Conservation (phyloP, 2,329 filamentous ascomycete genomes). For the Clarireedia monteithiana region DNA sequence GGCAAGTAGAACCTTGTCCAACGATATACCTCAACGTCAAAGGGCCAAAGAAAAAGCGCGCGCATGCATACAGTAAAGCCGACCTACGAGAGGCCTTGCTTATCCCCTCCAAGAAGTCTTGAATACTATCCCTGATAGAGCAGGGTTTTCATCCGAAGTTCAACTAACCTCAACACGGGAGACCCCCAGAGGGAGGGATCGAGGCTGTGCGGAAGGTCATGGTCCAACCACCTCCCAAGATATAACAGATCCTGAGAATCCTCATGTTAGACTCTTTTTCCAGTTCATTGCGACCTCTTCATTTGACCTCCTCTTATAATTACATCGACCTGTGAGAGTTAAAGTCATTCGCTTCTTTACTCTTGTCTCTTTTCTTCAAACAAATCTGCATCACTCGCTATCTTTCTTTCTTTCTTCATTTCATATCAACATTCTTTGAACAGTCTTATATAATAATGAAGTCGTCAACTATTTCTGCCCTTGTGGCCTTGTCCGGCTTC, state of each 20-base stretch:
- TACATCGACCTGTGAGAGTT: conserved; percentile 23
- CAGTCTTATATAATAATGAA: conserved; percentile 33
- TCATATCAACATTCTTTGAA: conserved; percentile 18
- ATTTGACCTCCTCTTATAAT: conserved; percentile 8
- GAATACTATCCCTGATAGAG: not conserved
- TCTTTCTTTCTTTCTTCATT: conserved; percentile 15
- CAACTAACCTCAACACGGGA: conserved; percentile 1
- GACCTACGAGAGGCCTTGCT: conserved; percentile 1
- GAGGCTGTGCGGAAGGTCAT: conserved; percentile 9
- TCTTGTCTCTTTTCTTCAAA: conserved; percentile 29
- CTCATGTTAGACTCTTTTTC: not conserved
- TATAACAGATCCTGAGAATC: conserved; percentile 13
- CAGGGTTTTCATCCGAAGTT: conserved; percentile 2
- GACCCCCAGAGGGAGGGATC: not conserved
- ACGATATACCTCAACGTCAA: not conserved
- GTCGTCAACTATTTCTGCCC: conserved; percentile 25
- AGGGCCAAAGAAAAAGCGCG: not conserved
- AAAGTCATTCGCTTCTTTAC: conserved; percentile 40
- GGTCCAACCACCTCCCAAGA: conserved; percentile 5
- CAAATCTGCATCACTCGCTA: conserved; percentile 25
- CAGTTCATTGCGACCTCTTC: conserved; percentile 1
- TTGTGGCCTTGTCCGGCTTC: conserved; percentile 27
- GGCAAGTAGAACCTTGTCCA: not conserved
- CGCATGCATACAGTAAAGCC: conserved; percentile 1
- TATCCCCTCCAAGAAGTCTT: conserved; percentile 2